Evolutionary conservation across 495 filamentous ascomycete species (phyloP).

Genomic region (Hypoxylon trugodes): DNA sequence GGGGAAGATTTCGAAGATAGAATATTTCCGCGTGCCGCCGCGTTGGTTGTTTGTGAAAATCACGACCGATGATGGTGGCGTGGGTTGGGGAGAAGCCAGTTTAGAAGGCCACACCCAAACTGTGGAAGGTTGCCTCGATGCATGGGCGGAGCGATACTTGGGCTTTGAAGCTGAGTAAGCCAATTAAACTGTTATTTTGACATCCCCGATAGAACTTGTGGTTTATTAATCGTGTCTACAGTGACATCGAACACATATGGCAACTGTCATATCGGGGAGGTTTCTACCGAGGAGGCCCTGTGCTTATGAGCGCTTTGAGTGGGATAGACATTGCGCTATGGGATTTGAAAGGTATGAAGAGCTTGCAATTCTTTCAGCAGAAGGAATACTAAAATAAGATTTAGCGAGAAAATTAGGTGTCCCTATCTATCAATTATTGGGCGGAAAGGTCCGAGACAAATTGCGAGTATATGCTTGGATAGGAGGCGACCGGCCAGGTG

Average conservation of each 20-base stretch:
- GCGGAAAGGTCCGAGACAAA: conserved; percentile 78
- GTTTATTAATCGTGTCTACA: conserved; percentile 40
- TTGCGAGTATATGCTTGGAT: conserved; percentile 88
- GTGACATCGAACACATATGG: conserved; percentile 85
- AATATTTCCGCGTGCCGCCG: conserved; percentile 78
- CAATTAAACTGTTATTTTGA: neutral
- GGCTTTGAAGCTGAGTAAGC: conserved; percentile 78
- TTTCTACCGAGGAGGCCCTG: conserved; percentile 84
- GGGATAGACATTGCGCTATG: conserved; percentile 86
- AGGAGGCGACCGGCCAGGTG: conserved; percentile 78
- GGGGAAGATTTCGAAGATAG: conserved; percentile 73
- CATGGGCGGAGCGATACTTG: conserved; percentile 67
- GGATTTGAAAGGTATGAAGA: conserved; percentile 71
- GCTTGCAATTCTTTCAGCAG: neutral
- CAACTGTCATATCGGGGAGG: conserved; percentile 73
- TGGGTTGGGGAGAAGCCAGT: conserved; percentile 83
- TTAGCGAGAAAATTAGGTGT: conserved; percentile 66
- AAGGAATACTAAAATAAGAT: neutral
- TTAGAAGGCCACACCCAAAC: conserved; percentile 80
- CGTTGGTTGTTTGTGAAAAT: conserved; percentile 86
- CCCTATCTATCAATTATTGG: conserved; percentile 77
- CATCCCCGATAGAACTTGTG: neutral
- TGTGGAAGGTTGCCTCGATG: conserved; percentile 77
- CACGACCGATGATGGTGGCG: conserved; percentile 66
- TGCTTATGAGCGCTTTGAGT: conserved; percentile 81